Evolutionary conservation across 192 early-diverging fungal species (phyloP).

Genomic region (Paraglomus occultum): DNA sequence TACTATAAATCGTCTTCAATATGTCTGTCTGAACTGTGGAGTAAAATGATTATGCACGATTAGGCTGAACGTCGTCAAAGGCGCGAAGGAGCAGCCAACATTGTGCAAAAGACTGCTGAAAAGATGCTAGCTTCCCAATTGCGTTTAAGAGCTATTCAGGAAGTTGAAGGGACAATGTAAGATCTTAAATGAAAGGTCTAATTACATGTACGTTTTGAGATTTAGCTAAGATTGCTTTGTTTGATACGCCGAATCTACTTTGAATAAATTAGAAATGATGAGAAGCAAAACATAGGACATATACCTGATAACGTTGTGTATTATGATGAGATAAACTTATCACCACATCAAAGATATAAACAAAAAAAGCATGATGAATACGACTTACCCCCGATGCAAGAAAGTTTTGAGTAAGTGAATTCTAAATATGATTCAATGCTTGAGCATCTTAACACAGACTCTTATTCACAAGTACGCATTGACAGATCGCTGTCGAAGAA

Average conservation of each 20-base stretch:
- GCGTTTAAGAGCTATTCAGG: constrained; percentile 62
- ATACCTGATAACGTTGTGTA: constrained; percentile 26
- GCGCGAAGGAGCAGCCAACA: constrained; percentile 41
- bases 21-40: neutral
- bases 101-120: constrained; percentile 73
- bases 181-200: neutral
- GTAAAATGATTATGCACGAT: neutral
- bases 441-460: constrained; percentile 13
- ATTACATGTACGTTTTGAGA: neutral
- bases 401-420: constrained; percentile 35
- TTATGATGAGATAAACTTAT: constrained; percentile 8
- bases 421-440: neutral
- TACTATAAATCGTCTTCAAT: neutral
- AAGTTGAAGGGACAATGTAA: constrained; percentile 43
- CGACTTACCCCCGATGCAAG: constrained; percentile 48
- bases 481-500: constrained; percentile 23
- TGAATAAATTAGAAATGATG: constrained; percentile 39
- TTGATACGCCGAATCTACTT: neutral
- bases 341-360: constrained; percentile 3
- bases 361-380: constrained; percentile 51
- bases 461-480: neutral
- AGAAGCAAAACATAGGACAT: constrained; percentile 19
- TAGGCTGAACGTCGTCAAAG: constrained; percentile 51
- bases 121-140: constrained; percentile 81
- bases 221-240: no score